These are phyloP conservation scores for Clonostachys byssicola DNA, from an alignment of 2,329 filamentous ascomycete species.

Conservation along the genomic window DNA sequence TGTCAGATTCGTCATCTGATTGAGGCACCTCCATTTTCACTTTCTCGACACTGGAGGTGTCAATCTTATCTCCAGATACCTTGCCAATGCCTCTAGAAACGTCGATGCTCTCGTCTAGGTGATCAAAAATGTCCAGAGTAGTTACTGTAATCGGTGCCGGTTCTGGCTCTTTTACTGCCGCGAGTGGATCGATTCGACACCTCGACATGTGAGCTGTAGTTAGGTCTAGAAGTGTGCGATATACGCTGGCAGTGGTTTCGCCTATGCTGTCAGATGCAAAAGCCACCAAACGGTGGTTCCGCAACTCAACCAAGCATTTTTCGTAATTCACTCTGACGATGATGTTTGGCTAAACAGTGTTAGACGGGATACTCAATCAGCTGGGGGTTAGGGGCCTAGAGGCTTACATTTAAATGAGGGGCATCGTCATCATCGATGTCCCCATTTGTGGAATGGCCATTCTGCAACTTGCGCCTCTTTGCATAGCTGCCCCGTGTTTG, in stretches of 20 bases:
- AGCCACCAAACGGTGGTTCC: conserved; percentile 73
- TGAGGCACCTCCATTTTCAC: conserved; percentile 29
- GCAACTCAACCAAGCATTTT: conserved; percentile 77
- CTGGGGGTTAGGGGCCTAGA: conserved; percentile 21
- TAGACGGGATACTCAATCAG: conserved; percentile 27
- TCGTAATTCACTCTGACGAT: conserved; percentile 80
- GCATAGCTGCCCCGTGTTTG: conserved; percentile 27
- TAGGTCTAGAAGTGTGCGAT: conserved; percentile 66
- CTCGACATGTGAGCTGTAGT: conserved; percentile 65
- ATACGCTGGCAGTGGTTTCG: conserved; percentile 71
- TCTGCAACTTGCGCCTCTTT: conserved; percentile 53
- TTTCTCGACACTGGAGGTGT: conserved; percentile 41
- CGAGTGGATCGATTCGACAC: conserved; percentile 56
- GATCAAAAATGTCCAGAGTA: conserved; percentile 52
- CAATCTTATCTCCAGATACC: conserved; percentile 38
- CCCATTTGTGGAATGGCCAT: conserved; percentile 27
- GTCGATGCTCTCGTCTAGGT: conserved; percentile 47
- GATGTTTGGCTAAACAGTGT: conserved; percentile 55
- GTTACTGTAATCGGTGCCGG: conserved; percentile 31
- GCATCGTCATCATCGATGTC: conserved; percentile 23
- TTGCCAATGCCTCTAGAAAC: conserved; percentile 55
- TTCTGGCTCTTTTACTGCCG: conserved; percentile 19
- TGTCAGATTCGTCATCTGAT: conserved; percentile 10
- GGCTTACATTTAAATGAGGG: conserved; percentile 2
- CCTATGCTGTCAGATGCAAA: conserved; percentile 69